phyloP scores from a whole-genome alignment of 2,329 filamentous ascomycete genomes.

The Calonectria pseudoturangicola region DNA sequence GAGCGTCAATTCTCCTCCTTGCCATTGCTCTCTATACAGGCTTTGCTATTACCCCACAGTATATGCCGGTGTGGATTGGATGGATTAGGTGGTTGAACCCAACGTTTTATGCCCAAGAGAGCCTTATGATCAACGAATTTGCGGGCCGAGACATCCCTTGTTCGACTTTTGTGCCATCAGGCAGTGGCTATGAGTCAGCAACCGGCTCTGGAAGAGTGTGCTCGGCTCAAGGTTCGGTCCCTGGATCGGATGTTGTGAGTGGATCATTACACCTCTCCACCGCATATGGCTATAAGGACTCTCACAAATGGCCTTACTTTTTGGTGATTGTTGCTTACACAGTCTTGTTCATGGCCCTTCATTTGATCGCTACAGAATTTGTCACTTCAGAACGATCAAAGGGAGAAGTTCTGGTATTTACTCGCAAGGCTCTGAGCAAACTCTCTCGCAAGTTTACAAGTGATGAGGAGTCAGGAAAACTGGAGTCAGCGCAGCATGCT shows the following conservation, averaged over 20 bases:
- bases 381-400: constrained; percentile 36
- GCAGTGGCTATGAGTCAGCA: constrained; percentile 20
- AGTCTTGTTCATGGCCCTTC: constrained; percentile 64
- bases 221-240: constrained; percentile 32
- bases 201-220: constrained; percentile 28
- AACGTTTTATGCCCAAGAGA: constrained; percentile 69
- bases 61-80: constrained; percentile 53
- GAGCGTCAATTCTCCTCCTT: constrained; percentile 69
- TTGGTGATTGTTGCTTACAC: constrained; percentile 77
- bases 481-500: not conserved
- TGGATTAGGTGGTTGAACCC: constrained; percentile 80
- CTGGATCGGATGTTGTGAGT: constrained; percentile 33
- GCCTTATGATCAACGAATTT: constrained; percentile 46
- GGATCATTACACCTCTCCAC: constrained; percentile 33
- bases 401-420: constrained; percentile 39
- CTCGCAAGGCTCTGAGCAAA: constrained; percentile 41
- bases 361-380: constrained; percentile 32
- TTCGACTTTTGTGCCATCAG: constrained; percentile 33
- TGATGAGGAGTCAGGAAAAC: constrained; percentile 74
- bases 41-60: constrained; percentile 34
- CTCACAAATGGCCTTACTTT: constrained; percentile 74
- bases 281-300: constrained; percentile 34
- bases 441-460: constrained; percentile 73
- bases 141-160: constrained; percentile 18
- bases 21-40: constrained; percentile 68